Conservation (phyloP, 257 asterid species). For the Solanum clarkiae region DNA sequence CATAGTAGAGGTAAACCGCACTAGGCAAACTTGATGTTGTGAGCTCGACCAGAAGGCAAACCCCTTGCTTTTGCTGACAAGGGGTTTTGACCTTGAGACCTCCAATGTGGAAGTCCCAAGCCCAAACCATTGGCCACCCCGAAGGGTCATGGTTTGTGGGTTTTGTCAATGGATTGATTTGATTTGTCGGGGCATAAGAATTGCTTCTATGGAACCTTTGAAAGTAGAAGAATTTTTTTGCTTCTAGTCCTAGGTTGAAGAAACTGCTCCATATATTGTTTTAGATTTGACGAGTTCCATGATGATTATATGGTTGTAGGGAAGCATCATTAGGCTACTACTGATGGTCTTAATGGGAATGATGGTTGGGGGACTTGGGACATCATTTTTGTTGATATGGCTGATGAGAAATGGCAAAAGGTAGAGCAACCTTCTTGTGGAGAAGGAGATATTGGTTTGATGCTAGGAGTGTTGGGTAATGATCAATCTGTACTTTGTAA, state of each 20-base stretch:
- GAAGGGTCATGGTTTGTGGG: not conserved
- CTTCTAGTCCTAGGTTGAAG: not conserved
- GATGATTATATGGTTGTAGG: not conserved
- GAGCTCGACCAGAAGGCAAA: no score
- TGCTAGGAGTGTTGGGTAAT: slow-evolving; percentile 24
- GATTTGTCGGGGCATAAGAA: not conserved
- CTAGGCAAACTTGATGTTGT: no score
- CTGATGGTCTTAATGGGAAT: not conserved
- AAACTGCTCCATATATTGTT: not conserved
- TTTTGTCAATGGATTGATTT: not conserved
- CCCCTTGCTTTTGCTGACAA: no score
- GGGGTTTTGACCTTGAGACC: no score
- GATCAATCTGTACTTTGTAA: slow-evolving; percentile 23
- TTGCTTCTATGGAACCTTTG: not conserved
- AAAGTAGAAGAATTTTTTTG: not conserved
- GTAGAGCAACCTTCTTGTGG: slow-evolving; percentile 14
- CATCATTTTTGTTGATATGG: not conserved
- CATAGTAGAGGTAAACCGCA: no score
- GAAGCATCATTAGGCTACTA: not conserved
- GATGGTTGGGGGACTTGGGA: not conserved
- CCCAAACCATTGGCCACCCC: no score
- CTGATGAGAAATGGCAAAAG: not conserved
- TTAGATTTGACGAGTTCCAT: not conserved
- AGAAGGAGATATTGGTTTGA: slow-evolving; percentile 2
- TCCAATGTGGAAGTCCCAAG: no score